Evolutionary conservation across 2,329 filamentous ascomycete genomes (phyloP), one percentile per base, ranked within the genome.

Genomic region (Stylonectria norvegica): DNA sequence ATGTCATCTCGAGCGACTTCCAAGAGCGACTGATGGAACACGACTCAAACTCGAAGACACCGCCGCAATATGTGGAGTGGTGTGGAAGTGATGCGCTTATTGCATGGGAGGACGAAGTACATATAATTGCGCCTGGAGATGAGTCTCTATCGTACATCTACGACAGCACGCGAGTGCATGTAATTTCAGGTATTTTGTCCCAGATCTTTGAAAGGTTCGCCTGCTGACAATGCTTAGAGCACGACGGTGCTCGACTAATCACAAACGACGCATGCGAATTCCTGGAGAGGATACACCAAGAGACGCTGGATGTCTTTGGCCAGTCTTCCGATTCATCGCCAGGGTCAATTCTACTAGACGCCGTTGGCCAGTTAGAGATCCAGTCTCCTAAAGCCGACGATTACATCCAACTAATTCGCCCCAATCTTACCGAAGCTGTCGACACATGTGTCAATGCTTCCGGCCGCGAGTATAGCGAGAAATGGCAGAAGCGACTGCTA

Each of bases 341-440:
- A 3, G 88, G 91, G 4, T 91, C 91, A 0, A 88, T 97, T n/a
- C 72, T 98, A 3, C 74, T 98, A 0, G 93, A 98, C 63, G 93
- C 93, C 1, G 85, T 95, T 2, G 86, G 89, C 39, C 85, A 96
- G 56, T 74, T 98, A 4, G 91, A 97, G 55, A 82, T 87, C 48
- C 89, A 95, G 60, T 97, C 91, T 0, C 91, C 93, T 2, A 97
- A 96, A 64, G 93, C 93, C 6, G 93, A 98, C 57, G 93, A 98
- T 57, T 91, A 96, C 51, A 96, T 98, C 41, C 93, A 97, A 59
- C 78, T 95, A 2, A 98, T 98, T 55, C 79, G 89, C 30, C 76
- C 86, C 0, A 89, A 85, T 53, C 76, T 98, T 3, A 89, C 89
- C 2, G 90, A 96, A 60, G 93, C 93, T 2, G 91, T 98, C 1